Evolutionary conservation across 441 rosid genomes (phyloP).

Genomic region (Erodium chrysanthum): DNA sequence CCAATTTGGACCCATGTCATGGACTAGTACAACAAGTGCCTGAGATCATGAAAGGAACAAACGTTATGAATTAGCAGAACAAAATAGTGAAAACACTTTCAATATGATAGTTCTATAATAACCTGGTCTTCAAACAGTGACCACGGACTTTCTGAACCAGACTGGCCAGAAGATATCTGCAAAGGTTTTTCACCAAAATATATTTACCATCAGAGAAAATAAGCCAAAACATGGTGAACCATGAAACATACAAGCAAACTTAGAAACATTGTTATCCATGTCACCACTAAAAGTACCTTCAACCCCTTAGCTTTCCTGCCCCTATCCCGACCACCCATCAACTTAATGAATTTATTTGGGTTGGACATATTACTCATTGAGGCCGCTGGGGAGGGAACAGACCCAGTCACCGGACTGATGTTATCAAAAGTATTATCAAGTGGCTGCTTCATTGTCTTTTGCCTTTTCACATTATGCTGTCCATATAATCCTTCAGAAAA

Average conservation of each 20-base stretch:
- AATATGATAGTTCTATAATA: too few relatives aligned
- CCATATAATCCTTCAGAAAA: constrained; percentile 53
- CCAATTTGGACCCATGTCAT: constrained; percentile 99
- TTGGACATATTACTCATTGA: constrained; percentile 93
- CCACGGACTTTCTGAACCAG: too few relatives aligned
- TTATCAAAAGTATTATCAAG: constrained; percentile 55
- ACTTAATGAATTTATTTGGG: constrained; percentile 60
- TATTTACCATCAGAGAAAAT: too few relatives aligned
- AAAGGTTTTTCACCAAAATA: too few relatives aligned
- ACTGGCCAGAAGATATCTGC: too few relatives aligned
- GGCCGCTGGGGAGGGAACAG: constrained; percentile 77
- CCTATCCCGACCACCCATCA: constrained; percentile 58
- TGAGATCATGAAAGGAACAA: too few relatives aligned
- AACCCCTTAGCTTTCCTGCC: constrained; percentile 60
- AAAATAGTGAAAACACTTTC: too few relatives aligned
- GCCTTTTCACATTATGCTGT: constrained; percentile 64
- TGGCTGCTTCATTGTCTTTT: constrained; percentile 56
- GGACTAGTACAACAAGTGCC: constrained; percentile 99
- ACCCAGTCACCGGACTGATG: constrained; percentile 41
- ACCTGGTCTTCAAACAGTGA: too few relatives aligned
- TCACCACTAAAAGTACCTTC: constrained; percentile 72
- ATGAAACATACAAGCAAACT: too few relatives aligned
- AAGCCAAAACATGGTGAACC: too few relatives aligned
- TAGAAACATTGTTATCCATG: too few relatives aligned
- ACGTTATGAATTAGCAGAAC: too few relatives aligned